Evolutionary conservation across 2,329 filamentous ascomycete genomes (phyloP).

Genomic region (Penicillium paneum): DNA sequence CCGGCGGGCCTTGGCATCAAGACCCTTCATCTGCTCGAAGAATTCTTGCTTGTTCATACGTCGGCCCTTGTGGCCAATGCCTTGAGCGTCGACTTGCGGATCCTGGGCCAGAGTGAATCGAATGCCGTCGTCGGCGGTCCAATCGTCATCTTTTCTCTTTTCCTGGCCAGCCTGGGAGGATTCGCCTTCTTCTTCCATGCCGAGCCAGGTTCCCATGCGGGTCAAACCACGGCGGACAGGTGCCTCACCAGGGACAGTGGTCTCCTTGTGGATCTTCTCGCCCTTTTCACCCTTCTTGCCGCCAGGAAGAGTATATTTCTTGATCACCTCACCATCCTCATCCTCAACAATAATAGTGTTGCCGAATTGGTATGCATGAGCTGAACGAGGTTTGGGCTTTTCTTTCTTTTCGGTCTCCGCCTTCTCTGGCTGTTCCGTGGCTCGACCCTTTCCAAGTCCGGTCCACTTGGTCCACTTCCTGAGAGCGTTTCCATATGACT

Average conservation of each 20-base stretch:
- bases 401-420: constrained; percentile 19
- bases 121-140: constrained; percentile 50
- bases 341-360: constrained; percentile 70
- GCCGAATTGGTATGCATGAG: constrained; percentile 65
- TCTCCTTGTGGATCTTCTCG: constrained; percentile 22
- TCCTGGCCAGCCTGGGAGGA: constrained; percentile 28
- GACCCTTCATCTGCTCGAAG: constrained; percentile 58
- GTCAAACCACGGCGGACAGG: constrained; percentile 52
- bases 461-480: constrained; percentile 48
- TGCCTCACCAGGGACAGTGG: constrained; percentile 29
- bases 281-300: constrained; percentile 36
- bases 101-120: constrained; percentile 59
- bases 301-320: constrained; percentile 63
- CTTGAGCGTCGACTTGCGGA: constrained; percentile 34
- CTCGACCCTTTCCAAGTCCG: constrained; percentile 38
- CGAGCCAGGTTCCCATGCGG: constrained; percentile 61
- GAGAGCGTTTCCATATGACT: constrained; percentile 43
- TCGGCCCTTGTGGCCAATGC: constrained; percentile 49
- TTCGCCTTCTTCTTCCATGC: constrained; percentile 36
- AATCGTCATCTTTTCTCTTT: constrained; percentile 32
- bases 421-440: constrained; percentile 22
- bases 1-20: constrained; percentile 58
- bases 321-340: constrained; percentile 65
- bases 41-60: constrained; percentile 65
- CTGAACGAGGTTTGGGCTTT: constrained; percentile 47